These are phyloP conservation scores for Corymbia calophylla DNA, from an alignment of 441 rosid species.

Conservation along the genomic window DNA sequence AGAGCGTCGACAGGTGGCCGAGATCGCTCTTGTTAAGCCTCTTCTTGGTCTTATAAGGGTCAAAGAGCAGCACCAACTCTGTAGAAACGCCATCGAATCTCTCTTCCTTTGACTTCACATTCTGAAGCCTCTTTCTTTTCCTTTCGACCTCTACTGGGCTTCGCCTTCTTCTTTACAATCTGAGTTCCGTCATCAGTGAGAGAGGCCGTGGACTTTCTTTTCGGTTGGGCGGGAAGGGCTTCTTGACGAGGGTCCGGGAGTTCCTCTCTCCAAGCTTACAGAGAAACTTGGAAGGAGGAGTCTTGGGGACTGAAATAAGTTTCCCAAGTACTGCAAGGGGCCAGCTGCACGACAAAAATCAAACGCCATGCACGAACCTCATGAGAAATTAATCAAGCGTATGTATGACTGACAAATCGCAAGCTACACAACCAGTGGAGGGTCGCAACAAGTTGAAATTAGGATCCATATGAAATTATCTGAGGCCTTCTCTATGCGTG, in stretches of 20 bases:
- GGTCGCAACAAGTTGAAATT: neutral
- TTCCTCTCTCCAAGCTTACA: neutral
- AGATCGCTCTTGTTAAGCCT: neutral
- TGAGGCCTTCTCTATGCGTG: neutral
- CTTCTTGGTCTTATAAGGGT: neutral
- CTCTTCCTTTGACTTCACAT: neutral
- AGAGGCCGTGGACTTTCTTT: neutral
- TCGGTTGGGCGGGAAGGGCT: neutral
- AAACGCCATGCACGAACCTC: neutral
- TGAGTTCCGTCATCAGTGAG: neutral
- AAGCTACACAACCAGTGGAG: neutral
- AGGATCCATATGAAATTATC: neutral
- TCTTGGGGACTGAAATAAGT: neutral
- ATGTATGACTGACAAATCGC: neutral
- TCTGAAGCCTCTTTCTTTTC: neutral
- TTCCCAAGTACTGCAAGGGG: constrained; percentile 6
- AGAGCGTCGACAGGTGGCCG: neutral
- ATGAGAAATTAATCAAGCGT: neutral
- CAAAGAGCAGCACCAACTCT: neutral
- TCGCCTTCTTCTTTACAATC: neutral
- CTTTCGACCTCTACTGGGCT: neutral
- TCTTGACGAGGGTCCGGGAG: no score
- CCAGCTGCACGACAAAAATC: neutral
- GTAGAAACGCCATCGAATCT: neutral
- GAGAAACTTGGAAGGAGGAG: neutral